These are phyloP conservation scores for Austroboletus novae-zelandiae DNA, from an alignment of 1,284 basidiomycete genomes.

Conservation along the genomic window DNA sequence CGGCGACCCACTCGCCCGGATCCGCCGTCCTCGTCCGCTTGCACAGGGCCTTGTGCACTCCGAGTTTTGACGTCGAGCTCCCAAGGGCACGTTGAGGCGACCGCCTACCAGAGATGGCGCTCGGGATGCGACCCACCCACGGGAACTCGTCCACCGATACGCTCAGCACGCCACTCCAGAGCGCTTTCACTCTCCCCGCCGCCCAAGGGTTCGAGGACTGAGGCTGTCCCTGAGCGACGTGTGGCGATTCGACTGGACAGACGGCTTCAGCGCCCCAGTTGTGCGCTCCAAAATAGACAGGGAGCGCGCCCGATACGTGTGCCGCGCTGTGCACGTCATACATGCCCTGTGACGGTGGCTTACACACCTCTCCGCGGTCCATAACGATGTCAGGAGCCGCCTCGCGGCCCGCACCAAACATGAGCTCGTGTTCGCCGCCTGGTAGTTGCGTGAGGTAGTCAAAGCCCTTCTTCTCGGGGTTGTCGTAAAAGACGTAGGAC, in stretches of 20 bases:
- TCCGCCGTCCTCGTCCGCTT: slow-evolving; percentile 10
- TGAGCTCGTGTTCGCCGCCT: slow-evolving; percentile 48
- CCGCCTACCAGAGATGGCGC: slow-evolving; percentile 33
- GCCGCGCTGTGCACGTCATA: slow-evolving; percentile 41
- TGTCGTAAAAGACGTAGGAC: slow-evolving; percentile 59
- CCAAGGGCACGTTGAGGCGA: slow-evolving; percentile 5
- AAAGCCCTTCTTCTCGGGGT: slow-evolving; percentile 40
- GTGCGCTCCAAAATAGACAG: slow-evolving; percentile 44
- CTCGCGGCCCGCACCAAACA: slow-evolving; percentile 58
- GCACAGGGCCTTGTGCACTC: slow-evolving; percentile 3
- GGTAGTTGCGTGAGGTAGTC: slow-evolving; percentile 77
- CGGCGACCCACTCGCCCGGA: slow-evolving; percentile 52
- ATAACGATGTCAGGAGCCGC: slow-evolving; percentile 21
- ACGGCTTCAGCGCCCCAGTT: slow-evolving; percentile 36
- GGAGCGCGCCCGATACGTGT: slow-evolving; percentile 48
- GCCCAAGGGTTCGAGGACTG: slow-evolving; percentile 18
- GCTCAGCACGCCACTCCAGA: slow-evolving; percentile 63
- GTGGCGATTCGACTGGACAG: slow-evolving; percentile 4
- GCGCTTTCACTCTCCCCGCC: slow-evolving; percentile 42
- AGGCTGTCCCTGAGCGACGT: background rate
- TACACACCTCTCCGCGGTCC: slow-evolving; percentile 28
- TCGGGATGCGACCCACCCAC: slow-evolving; percentile 56
- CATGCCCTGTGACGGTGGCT: slow-evolving; percentile 41
- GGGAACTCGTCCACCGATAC: slow-evolving; percentile 51
- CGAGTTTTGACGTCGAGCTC: background rate